These are phyloP conservation scores for Fusarium pseudograminearum DNA, from an alignment of 2,329 filamentous ascomycete genomes.

Conservation along the genomic window DNA sequence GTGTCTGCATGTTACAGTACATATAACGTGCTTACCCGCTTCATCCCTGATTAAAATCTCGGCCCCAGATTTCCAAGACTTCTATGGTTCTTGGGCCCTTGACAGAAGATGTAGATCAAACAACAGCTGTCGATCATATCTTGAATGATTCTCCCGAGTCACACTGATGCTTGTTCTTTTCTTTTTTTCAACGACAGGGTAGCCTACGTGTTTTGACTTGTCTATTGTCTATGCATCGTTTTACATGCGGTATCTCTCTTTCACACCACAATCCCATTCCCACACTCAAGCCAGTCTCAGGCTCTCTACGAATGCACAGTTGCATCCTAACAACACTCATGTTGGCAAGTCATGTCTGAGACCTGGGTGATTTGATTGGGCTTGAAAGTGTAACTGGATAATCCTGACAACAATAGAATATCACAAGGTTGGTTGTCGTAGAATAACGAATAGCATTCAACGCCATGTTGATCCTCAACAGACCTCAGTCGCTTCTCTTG, in stretches of 20 bases:
- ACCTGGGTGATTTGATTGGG: not conserved
- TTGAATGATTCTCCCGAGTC: slow-evolving; percentile 1
- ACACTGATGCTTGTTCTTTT: slow-evolving; percentile 5
- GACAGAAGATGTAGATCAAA: slow-evolving; percentile 17
- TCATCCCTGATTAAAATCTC: slow-evolving; percentile 12
- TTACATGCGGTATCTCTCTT: not conserved
- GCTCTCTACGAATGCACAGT: not conserved
- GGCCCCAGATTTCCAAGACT: slow-evolving; percentile 7
- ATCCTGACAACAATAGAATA: not conserved
- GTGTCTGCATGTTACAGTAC: slow-evolving; percentile 4
- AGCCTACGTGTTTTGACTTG: not conserved
- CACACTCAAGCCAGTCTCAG: slow-evolving; percentile 2
- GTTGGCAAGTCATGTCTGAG: not conserved
- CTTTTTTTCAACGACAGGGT: slow-evolving; percentile 2
- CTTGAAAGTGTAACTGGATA: not conserved
- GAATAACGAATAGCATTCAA: slow-evolving; percentile 3
- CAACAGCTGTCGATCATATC: slow-evolving; percentile 29
- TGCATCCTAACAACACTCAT: not conserved
- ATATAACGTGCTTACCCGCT: slow-evolving; percentile 32
- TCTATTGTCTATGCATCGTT: slow-evolving; percentile 3
- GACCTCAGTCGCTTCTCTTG: slow-evolving; percentile 1
- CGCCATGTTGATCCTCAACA: slow-evolving; percentile 29
- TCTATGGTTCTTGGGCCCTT: slow-evolving; percentile 19
- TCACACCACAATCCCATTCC: not conserved
- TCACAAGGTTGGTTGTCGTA: not conserved